Base-by-base conservation (phyloP, 1,284 basidiomycete species). In the Leccinum pallidistipes region DNA sequence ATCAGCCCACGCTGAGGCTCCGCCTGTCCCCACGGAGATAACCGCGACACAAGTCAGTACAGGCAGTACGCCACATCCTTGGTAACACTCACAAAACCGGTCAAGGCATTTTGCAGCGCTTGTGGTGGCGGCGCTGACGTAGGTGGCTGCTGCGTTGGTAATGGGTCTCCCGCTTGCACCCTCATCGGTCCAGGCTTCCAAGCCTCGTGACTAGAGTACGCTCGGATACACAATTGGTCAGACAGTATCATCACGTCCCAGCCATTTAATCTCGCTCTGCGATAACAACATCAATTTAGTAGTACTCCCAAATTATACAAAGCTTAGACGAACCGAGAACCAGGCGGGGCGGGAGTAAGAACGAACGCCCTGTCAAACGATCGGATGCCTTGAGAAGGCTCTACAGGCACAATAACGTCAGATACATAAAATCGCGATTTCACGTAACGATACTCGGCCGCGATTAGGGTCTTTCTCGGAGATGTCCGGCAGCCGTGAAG, bases 321-420 rank as follows among this genome's bases (percentile, higher is more conserved):
- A 52, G 14, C 14, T 40, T 2, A n/a, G 36, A 81, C 92, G 69
- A 77, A 94, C 89, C 86, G 79, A 66, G 96, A 95, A 31, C 87
- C 91, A 51, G 91, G 85, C 32, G 87, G 78, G 3, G 94, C 88
- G 18, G 93, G 91, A 2, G 88, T 89, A 11, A 99, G 82, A 56
- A 98, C 83, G 71, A 98, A 97, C 0, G 92, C 89, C 56, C 97
- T 86, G 72, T 97, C 95, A 74, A 99, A 99, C 6, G 95, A 97
- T 51, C 97, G 87, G 29, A 95, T 79, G 9, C 94, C 95, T 64
- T 80, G 78, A 11, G 80, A 76, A 43, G 79, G 80, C 58, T 80
- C 87, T 90, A 51, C 58, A 56, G 56, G 61, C 27, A 62, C 58
- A 32, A 53, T 12, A 58, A 31, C 32, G 62, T 69, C 57, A 65